These are phyloP conservation scores for Neckera pumila DNA, from an alignment of 225 moss, liverwort and hornwort species.

Conservation along the genomic window DNA sequence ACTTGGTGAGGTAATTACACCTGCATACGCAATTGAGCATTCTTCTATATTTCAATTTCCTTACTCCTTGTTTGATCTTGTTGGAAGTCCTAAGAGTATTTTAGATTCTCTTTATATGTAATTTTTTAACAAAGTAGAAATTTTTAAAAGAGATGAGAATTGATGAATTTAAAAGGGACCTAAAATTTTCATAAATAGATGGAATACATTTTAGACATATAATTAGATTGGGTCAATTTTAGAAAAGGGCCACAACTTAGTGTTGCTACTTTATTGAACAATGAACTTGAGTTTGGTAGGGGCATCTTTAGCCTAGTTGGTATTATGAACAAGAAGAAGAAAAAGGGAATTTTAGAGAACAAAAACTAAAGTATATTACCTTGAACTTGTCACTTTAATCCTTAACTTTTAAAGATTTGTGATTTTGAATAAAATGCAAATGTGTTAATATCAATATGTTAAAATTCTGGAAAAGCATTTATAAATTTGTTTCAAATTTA, in stretches of 20 bases:
- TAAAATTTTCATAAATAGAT: no score
- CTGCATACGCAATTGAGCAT: neutral
- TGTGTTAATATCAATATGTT: neutral
- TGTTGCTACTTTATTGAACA: neutral
- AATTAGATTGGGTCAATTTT: fast-evolving
- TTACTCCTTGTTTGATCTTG: neutral
- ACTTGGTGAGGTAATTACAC: neutral
- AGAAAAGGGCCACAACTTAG: no score
- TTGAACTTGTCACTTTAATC: neutral
- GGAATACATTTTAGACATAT: neutral
- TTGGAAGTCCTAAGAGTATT: neutral
- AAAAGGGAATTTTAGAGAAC: neutral
- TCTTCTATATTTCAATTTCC: neutral
- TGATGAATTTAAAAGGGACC: neutral
- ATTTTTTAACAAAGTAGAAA: neutral
- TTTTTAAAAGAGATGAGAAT: neutral
- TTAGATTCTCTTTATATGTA: neutral
- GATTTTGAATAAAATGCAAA: neutral
- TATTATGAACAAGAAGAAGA: neutral
- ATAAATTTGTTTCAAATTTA: neutral
- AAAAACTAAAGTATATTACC: neutral
- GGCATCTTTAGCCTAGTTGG: fast-evolving
- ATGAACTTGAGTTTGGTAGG: neutral
- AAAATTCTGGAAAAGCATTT: neutral
- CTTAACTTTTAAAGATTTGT: neutral